Evolutionary conservation across 805 yeast genomes (phyloP).

Genomic region (Ogataea paradorogensis): DNA sequence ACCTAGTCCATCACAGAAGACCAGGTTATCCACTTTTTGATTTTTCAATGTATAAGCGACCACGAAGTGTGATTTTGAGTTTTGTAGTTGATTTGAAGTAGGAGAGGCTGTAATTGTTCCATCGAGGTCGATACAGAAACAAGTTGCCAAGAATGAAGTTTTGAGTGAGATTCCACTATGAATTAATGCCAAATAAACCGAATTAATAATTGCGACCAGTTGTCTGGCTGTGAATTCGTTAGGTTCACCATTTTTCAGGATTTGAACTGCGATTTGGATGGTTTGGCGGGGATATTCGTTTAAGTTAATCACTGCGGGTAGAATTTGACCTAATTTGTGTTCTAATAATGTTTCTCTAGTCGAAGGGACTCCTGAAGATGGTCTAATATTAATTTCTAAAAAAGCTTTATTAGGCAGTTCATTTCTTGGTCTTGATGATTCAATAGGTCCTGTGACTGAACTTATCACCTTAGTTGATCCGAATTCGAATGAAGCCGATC

Average conservation of each 20-base stretch:
- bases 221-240: constrained; percentile 42
- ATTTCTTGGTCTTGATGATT: constrained; percentile 68
- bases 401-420: constrained; percentile 79
- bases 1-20: constrained; percentile 75
- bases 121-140: constrained; percentile 30
- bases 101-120: constrained; percentile 45
- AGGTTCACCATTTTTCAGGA: constrained; percentile 53
- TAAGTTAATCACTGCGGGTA: constrained; percentile 59
- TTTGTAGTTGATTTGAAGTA: constrained; percentile 37
- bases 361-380: constrained; percentile 69
- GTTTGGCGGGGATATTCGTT: constrained; percentile 75
- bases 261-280: constrained; percentile 65
- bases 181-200: constrained; percentile 67
- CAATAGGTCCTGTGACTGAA: constrained; percentile 90
- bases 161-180: constrained; percentile 76
- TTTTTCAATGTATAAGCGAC: constrained; percentile 57
- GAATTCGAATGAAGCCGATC: constrained; percentile 62
- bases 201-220: constrained; percentile 68
- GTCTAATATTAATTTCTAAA: constrained; percentile 74
- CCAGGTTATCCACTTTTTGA: constrained; percentile 49
- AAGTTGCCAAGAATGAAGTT: constrained; percentile 57
- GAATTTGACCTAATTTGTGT: constrained; percentile 60
- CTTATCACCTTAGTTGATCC: constrained; percentile 59
- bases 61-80: constrained; percentile 59
- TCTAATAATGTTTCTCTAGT: constrained; percentile 76